Conservation (phyloP, 345 rosid species). For the Camelina laxa region DNA sequence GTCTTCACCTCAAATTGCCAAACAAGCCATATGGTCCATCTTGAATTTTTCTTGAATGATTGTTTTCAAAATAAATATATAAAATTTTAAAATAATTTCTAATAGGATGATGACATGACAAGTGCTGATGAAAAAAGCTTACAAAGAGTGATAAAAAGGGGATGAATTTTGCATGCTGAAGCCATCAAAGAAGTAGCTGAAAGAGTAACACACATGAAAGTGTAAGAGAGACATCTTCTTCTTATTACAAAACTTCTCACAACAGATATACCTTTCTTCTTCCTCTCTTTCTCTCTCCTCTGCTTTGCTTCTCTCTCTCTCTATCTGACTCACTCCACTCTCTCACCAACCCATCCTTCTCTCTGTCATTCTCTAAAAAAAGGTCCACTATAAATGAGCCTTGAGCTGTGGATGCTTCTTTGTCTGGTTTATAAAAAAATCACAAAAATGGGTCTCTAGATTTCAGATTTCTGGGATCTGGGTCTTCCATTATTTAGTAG, state of each 20-base stretch:
- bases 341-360: conserved; percentile 44
- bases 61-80: too few species aligned
- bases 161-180: conserved; percentile 47
- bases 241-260: conserved; percentile 28
- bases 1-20: conserved; percentile 35
- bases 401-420: conserved; percentile 48
- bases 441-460: conserved; percentile 41
- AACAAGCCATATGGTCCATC: conserved; percentile 33
- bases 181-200: conserved; percentile 39
- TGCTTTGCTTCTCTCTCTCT: conserved; percentile 20
- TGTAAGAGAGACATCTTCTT: conserved; percentile 32
- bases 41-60: not conserved
- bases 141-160: conserved; percentile 32
- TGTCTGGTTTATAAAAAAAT: conserved; percentile 25
- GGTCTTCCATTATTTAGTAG: conserved; percentile 28
- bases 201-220: conserved; percentile 48
- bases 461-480: conserved; percentile 57
- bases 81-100: not conserved
- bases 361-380: conserved; percentile 42
- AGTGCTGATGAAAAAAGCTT: conserved; percentile 20
- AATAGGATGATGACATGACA: conserved; percentile 35
- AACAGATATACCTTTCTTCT: conserved; percentile 44
- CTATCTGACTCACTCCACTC: conserved; percentile 44
- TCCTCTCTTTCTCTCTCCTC: conserved; percentile 22
- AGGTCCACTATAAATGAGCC: conserved; percentile 46